Percentiles rank a stretch among this genome's conserved stretches.
phyloP scores from a whole-genome alignment of 768 basidiomycete species.

The Arthromyces matolae region DNA sequence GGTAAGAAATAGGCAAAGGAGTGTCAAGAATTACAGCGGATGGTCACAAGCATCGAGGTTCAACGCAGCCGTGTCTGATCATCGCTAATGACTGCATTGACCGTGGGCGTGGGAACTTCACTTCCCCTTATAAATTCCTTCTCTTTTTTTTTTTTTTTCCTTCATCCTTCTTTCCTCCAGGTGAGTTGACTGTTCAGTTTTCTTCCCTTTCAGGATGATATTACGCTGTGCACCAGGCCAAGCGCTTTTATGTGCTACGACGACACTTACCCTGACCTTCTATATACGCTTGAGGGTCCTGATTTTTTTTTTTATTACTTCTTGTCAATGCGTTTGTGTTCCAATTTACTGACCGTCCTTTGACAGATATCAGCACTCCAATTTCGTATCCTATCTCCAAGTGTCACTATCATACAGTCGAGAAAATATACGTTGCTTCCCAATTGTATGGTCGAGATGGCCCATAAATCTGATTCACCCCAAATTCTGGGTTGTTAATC shows the following conservation, averaged over 20 bases:
- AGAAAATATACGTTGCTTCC: slow-evolving; percentile 40
- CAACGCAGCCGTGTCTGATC: too few species aligned
- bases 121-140: neutral
- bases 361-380: neutral
- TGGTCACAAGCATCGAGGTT: too few species aligned
- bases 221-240: slow-evolving; percentile 60
- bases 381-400: neutral
- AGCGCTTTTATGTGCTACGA: slow-evolving; percentile 40
- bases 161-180: slow-evolving; percentile 5
- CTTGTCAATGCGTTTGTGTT: neutral
- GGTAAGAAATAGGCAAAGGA: slow-evolving; percentile 12
- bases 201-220: slow-evolving; percentile 41
- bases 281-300: slow-evolving; percentile 53
- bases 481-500: slow-evolving; percentile 46
- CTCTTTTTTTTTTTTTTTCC: slow-evolving; percentile 1
- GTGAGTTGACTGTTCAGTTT: slow-evolving; percentile 16
- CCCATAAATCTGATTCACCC: slow-evolving; percentile 41
- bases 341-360: slow-evolving; percentile 1
- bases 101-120: slow-evolving; percentile 16
- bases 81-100: neutral
- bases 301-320: slow-evolving; percentile 24
- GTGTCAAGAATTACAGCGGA: slow-evolving; percentile 9
- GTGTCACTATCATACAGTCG: slow-evolving; percentile 18
- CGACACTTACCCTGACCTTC: slow-evolving; percentile 45
- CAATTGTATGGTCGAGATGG: slow-evolving; percentile 34